Base-by-base conservation (phyloP, 352 stramenopile species). In the Elongisporangium prolatum region DNA sequence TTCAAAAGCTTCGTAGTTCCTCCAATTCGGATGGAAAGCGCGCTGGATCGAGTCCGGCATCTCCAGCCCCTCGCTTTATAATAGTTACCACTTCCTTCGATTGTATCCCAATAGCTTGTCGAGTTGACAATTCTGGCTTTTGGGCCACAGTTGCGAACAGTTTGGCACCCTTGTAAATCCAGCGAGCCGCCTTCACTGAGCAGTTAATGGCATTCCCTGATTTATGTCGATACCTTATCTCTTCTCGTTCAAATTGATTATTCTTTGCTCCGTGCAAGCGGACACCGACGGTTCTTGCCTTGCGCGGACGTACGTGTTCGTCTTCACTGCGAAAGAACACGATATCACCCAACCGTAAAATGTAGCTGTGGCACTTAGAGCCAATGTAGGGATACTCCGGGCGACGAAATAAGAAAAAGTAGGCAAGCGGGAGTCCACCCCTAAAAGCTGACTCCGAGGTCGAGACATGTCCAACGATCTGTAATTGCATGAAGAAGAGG, bases 241-340 rank as follows among this genome's bases (percentile, higher is more conserved):
- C 50, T 21, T 54, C n/a, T 21, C 57, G 40, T 0, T 50, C 57
- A 25, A 28, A 63, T 21, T 63, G 57, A 20, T 63, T 50, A 22
- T 58, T 58, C 24, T 63, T 63, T 4, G 57, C 50, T 2, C 57
- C 51, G 3, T 13, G 14, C 4, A 63, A 25, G 7, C 49, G 47
- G 2, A 63, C 54, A 2, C 50, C 50, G 21, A 34, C 7, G 4
- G 7, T 3, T 7, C 24, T 3, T 34, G 24, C 24, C 7, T 34
- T 34, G 24, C 24, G 24, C 24, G 24, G 24, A 3, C 7, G 4
- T 7, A 34, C 24, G 3, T 34, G 24, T 7, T 34, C 24, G 7
- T 7, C 24, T 7, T 34, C 24, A 8, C 7, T 3, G 7, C 24
- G 24, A 7, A 34, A 7, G 7, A 34, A 34, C 24, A 34, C 7